Percentiles rank a stretch among this genome's conserved stretches.
Conservation (phyloP, 345 rosid genomes). For the Trapa bicornis region DNA sequence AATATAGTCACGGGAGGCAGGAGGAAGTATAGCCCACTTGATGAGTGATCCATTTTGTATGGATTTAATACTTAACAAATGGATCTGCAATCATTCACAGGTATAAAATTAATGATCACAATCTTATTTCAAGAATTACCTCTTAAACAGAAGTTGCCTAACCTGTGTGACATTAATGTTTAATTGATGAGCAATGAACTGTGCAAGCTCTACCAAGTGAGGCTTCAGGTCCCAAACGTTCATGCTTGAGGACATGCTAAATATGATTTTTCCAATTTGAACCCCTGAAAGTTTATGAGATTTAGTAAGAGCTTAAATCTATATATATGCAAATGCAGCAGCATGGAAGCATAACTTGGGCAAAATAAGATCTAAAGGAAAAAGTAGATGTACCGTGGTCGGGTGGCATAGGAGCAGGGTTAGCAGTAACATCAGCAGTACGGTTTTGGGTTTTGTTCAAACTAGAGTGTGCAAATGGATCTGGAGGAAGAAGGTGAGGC, state of each 20-base stretch:
- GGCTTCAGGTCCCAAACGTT: slow-evolving; percentile 46
- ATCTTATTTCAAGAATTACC: neutral
- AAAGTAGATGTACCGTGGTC: slow-evolving; percentile 29
- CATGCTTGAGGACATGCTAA: slow-evolving; percentile 42
- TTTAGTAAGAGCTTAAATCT: neutral
- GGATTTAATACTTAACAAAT: slow-evolving; percentile 35
- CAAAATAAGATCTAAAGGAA: neutral
- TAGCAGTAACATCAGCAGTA: slow-evolving; percentile 20
- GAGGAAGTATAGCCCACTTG: slow-evolving; percentile 46
- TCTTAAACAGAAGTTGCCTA: neutral
- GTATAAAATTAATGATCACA: neutral
- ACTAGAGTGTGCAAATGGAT: slow-evolving; percentile 32
- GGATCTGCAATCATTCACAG: slow-evolving; percentile 39
- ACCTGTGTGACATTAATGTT: slow-evolving; percentile 55
- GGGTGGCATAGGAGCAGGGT: slow-evolving; percentile 24
- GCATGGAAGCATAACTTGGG: neutral
- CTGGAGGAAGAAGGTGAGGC: slow-evolving; percentile 36
- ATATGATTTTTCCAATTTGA: slow-evolving; percentile 46
- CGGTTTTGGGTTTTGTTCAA: slow-evolving; percentile 20
- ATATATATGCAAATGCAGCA: neutral
- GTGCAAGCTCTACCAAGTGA: slow-evolving; percentile 31
- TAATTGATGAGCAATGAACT: slow-evolving; percentile 42
- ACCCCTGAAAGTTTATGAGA: slow-evolving; percentile 12
- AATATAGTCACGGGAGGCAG: slow-evolving; percentile 32
- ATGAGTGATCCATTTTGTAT: slow-evolving; percentile 49